Evolutionary conservation across 352 stramenopile genomes (phyloP).

Genomic region (Phytopythium litorale): DNA sequence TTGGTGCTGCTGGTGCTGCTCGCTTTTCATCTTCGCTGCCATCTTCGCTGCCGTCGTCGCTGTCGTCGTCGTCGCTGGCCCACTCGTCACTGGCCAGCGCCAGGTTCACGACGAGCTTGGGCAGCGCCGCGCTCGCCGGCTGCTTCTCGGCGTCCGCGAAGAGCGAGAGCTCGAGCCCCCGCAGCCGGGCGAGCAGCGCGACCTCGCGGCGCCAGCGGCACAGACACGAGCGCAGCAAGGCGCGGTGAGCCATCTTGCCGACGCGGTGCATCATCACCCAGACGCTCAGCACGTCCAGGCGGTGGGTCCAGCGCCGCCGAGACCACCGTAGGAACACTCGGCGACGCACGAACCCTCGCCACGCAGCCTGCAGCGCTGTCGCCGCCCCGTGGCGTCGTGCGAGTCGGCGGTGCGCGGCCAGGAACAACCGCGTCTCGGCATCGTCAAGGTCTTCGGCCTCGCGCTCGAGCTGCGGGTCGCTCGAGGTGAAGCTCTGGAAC

Average conservation of each 20-base stretch:
- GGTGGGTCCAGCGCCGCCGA: constrained; percentile 18
- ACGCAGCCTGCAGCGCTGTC: constrained; percentile 44
- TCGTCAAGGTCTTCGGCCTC: constrained; percentile 17
- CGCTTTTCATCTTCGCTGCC: background rate
- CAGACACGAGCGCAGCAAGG: constrained; percentile 36
- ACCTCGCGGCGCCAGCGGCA: constrained; percentile 46
- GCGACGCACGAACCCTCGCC: constrained; percentile 42
- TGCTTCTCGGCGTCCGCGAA: constrained; percentile 47
- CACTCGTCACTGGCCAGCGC: constrained; percentile 29
- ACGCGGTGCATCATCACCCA: constrained; percentile 48
- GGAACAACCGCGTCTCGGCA: constrained; percentile 18
- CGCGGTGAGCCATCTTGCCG: constrained; percentile 23
- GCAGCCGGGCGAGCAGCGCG: constrained; percentile 36
- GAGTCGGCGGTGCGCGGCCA: constrained; percentile 12
- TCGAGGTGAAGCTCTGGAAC: constrained; percentile 9
- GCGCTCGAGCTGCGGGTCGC: constrained; percentile 21
- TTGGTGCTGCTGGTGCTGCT: constrained; percentile 6
- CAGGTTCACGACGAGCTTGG: constrained; percentile 66
- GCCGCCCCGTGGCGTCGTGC: constrained; percentile 24
- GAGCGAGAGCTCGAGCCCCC: constrained; percentile 54
- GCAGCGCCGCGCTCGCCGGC: constrained; percentile 25
- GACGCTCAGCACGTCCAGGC: constrained; percentile 35
- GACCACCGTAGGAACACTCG: constrained; percentile 47
- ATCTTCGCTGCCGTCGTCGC: constrained; percentile 4
- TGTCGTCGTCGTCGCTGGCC: constrained; percentile 10